Evolutionary conservation across 306 rosid genomes (phyloP).

Genomic region (Cicer judaicum): DNA sequence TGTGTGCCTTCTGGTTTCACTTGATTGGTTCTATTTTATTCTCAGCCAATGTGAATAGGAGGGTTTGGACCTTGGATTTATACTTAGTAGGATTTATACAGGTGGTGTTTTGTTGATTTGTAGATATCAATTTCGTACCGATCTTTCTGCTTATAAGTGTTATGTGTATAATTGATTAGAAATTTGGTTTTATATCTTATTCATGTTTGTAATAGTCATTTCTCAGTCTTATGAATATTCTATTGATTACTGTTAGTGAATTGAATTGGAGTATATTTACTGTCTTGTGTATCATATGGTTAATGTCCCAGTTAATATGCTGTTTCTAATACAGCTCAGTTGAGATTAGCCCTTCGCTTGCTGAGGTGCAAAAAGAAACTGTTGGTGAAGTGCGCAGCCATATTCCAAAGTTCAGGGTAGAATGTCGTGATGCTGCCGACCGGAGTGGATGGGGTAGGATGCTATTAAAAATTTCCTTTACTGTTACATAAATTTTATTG

Average conservation of each 20-base stretch:
- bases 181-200: background rate
- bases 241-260: conserved; percentile 17
- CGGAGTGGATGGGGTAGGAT: conserved; percentile 86
- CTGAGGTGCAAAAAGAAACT: conserved; percentile 85
- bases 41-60: conserved; percentile 13
- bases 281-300: background rate
- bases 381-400: conserved; percentile 81
- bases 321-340: conserved; percentile 75
- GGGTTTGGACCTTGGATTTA: conserved; percentile 26
- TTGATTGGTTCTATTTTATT: conserved; percentile 25
- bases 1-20: conserved; percentile 20
- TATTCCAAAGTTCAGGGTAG: conserved; percentile 79
- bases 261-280: conserved; percentile 30
- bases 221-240: conserved; percentile 24
- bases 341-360: conserved; percentile 91
- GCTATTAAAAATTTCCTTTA: conserved; percentile 14
- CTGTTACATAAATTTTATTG: background rate
- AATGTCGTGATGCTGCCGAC: conserved; percentile 89
- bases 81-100: conserved; percentile 18
- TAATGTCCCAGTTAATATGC: conserved; percentile 24
- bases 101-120: conserved; percentile 21
- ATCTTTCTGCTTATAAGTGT: conserved; percentile 4
- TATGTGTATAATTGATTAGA: conserved; percentile 3
- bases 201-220: conserved; percentile 24
- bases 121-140: conserved; percentile 9